Evolutionary conservation across 2,329 filamentous ascomycete genomes (phyloP).

Genomic region (Teratosphaeria gauchensis): DNA sequence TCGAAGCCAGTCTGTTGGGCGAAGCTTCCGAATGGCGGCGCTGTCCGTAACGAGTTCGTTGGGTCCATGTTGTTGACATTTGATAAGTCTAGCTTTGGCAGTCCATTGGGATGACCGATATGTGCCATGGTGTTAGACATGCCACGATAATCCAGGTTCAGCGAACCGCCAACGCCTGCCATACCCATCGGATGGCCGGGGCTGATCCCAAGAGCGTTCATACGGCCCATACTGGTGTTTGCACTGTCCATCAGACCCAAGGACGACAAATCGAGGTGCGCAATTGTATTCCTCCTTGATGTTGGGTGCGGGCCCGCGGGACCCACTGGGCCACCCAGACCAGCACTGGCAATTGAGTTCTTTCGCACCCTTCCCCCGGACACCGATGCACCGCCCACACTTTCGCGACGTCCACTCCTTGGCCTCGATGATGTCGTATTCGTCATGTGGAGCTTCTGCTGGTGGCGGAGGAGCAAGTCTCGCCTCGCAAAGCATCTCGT

Average conservation of each 20-base stretch:
- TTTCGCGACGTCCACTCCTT: constrained; percentile 75
- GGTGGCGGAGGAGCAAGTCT: constrained; percentile 83
- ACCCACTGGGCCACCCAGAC: constrained; percentile 38
- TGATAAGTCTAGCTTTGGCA: constrained; percentile 77
- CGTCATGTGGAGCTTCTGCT: constrained; percentile 96
- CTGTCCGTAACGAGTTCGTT: constrained; percentile 63
- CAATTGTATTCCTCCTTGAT: constrained; percentile 90
- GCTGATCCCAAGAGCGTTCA: constrained; percentile 18
- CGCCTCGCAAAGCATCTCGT: constrained; percentile 87
- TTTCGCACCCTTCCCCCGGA: constrained; percentile 70
- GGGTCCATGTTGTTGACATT: constrained; percentile 52
- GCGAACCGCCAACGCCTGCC: constrained; percentile 46
- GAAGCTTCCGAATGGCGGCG: constrained; percentile 60
- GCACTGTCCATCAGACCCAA: constrained; percentile 43
- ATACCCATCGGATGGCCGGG: constrained; percentile 38
- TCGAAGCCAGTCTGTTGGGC: constrained; percentile 51
- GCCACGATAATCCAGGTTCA: constrained; percentile 57
- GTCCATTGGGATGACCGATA: constrained; percentile 50
- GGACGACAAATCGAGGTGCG: constrained; percentile 71
- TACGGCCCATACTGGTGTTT: constrained; percentile 16
- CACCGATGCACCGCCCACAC: constrained; percentile 61
- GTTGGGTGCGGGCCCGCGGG: constrained; percentile 53
- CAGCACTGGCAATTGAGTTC: constrained; percentile 68
- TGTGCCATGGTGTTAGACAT: constrained; percentile 62
- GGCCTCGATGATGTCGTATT: constrained; percentile 79